A percentile compares a stretch with the other conserved stretches of the same genome.
phyloP scores from a whole-genome alignment of 2,329 filamentous ascomycete species.

The Diaporthe amygdali region DNA sequence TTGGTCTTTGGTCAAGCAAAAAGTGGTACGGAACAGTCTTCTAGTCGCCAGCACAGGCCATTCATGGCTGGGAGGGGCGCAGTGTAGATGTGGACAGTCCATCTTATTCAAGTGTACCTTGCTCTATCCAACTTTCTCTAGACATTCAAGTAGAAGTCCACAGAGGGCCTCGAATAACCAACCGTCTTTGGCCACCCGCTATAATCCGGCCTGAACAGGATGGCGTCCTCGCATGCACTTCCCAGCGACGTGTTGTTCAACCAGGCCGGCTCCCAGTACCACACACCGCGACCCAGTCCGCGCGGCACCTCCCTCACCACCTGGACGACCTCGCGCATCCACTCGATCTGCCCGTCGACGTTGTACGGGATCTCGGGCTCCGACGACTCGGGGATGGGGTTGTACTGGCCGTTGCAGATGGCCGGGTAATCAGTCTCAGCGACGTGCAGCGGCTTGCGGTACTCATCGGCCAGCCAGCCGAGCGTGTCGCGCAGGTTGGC shows the following conservation, averaged over 20 bases:
- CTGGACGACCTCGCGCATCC: constrained; percentile 63
- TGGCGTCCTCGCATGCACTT: not conserved
- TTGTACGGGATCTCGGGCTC: constrained; percentile 72
- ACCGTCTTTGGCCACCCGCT: not conserved
- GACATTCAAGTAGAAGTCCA: not conserved
- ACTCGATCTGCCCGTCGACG: constrained; percentile 66
- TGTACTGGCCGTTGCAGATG: constrained; percentile 46
- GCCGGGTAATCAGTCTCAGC: constrained; percentile 75
- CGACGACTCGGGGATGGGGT: constrained; percentile 56
- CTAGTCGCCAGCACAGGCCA: not conserved
- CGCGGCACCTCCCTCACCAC: constrained; percentile 53
- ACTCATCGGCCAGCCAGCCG: constrained; percentile 63
- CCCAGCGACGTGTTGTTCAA: constrained; percentile 68
- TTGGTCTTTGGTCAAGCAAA: not conserved
- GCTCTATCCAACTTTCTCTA: not conserved
- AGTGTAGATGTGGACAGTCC: not conserved
- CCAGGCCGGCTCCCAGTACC: constrained; percentile 80
- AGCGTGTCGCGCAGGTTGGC: constrained; percentile 59
- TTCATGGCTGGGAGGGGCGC: too few relatives aligned
- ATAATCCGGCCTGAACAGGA: not conserved
- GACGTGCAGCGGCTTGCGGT: constrained; percentile 69
- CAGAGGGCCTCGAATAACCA: not conserved
- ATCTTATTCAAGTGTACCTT: not conserved
- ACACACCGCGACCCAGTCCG: constrained; percentile 62
- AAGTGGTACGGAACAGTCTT: not conserved